Base-by-base conservation (phyloP, 2,329 filamentous ascomycete genomes). In the Talaromyces pinophilus region DNA sequence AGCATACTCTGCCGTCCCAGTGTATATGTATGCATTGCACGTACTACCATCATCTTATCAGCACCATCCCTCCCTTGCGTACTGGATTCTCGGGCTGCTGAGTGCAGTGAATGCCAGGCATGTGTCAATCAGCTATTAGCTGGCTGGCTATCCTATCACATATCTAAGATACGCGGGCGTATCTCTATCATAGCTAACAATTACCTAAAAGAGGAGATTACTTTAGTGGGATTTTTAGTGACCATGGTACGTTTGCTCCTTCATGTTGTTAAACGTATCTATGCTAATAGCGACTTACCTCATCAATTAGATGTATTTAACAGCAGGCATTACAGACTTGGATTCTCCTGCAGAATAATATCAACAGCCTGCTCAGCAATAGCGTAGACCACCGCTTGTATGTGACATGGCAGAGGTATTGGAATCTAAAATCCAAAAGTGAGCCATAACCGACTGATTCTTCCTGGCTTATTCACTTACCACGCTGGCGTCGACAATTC, bases 401-500 rank as follows among this genome's bases (percentile, higher is more conserved):
- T 38, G n/a, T 57, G 33, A 22, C 30, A 57, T 22, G 54, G n/a
- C 38, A 64, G 30, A 33, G 62, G 52, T n/a, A 50, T 25, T 44
- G 52, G 62, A n/a, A 50, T 59, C 52, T 59, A 44, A 19, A 64
- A 64, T n/a, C 5, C n/a, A 22, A 33, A 22, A 59, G 40, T 57
- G 2, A 57, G 30, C 54, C 6, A 33, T n/a, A 15, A 17, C 11
- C 2, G 33, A 57, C 30, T 15, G 30, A 8, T 22, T 22, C 28
- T n/a, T 19, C 11, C 5, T 1, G n/a, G n/a, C 5, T 5, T 11
- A n/a, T 6, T 19, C 17, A 57, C 33, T 38, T 25, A 38, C 33
- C n/a, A 70, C 66, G 59, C 69, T 70, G 11, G 69, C 62, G 42
- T 70, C 69, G n/a, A 59, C 57, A 30, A 69, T 57, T 7, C 69